Percentiles rank a stretch among this genome's conserved stretches.
Evolutionary conservation across 208 protist species (phyloP).

Genomic region (Leishmania major): DNA sequence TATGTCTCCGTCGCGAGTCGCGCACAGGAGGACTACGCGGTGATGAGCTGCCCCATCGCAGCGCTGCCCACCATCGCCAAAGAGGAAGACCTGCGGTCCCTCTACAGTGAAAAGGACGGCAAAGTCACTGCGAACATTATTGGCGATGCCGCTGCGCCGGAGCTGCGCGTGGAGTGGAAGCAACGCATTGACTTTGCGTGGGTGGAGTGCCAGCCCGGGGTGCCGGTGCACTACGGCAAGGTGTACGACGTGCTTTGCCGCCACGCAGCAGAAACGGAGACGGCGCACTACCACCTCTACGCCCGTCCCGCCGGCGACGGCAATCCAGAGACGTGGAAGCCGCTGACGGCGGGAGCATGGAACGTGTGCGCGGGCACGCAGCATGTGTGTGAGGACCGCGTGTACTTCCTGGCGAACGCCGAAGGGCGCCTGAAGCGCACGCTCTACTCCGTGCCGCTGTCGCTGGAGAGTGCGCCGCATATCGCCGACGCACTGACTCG

Average conservation of each 20-base stretch:
- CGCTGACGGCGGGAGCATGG: constrained; percentile 72
- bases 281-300: constrained; percentile 73
- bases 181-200: constrained; percentile 78
- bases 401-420: constrained; percentile 75
- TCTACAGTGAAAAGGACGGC: constrained; percentile 29
- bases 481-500: constrained; percentile 37
- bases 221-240: constrained; percentile 56
- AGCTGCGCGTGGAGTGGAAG: constrained; percentile 45
- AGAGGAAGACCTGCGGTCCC: constrained; percentile 28
- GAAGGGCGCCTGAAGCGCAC: constrained; percentile 46
- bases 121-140: constrained; percentile 19
- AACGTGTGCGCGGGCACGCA: constrained; percentile 51
- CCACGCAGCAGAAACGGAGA: constrained; percentile 56
- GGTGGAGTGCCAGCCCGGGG: constrained; percentile 55
- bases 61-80: constrained; percentile 45
- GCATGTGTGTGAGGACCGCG: constrained; percentile 24
- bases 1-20: constrained; percentile 72
- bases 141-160: constrained; percentile 10
- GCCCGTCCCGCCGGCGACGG: constrained; percentile 20
- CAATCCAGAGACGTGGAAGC: constrained; percentile 42
- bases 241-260: constrained; percentile 59
- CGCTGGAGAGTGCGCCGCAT: constrained; percentile 17
- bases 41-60: constrained; percentile 62
- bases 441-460: constrained; percentile 62
- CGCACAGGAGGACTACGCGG: constrained; percentile 65